A percentile compares a stretch with the other conserved stretches of the same genome.
Conservation (phyloP, 1,139 yeast genomes). For the Suhomyces panamericanus region DNA sequence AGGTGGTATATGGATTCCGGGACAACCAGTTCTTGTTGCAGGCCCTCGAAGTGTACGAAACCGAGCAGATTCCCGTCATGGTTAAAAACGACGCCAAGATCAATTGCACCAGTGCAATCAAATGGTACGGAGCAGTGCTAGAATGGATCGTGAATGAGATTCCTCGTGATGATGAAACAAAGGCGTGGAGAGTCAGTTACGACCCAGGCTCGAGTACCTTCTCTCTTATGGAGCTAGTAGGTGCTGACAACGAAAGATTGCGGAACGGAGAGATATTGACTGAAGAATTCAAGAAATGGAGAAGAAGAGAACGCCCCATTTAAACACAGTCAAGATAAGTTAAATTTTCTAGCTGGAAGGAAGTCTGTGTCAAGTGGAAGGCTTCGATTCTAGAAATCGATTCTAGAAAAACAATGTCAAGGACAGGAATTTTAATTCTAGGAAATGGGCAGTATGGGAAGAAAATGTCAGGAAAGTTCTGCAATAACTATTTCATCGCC, state of each 20-base stretch:
- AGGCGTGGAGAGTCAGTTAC: slow-evolving; percentile 34
- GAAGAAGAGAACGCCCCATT: too few species aligned
- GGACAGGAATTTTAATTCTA: too few species aligned
- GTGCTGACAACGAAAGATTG: slow-evolving; percentile 28
- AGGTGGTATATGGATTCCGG: slow-evolving; percentile 81
- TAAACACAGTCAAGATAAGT: too few species aligned
- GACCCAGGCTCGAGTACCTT: slow-evolving; percentile 37
- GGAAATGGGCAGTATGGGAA: too few species aligned
- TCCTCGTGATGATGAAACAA: slow-evolving; percentile 45
- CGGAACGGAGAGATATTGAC: slow-evolving; percentile 47
- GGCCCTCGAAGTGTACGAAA: slow-evolving; percentile 70
- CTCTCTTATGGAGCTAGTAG: slow-evolving; percentile 29
- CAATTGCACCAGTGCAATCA: slow-evolving; percentile 74
- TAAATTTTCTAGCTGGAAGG: neutral
- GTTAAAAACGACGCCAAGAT: slow-evolving; percentile 46
- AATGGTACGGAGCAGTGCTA: slow-evolving; percentile 81
- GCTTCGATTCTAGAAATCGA: too few species aligned
- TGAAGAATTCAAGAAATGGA: slow-evolving; percentile 63
- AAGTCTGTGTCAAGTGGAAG: too few species aligned
- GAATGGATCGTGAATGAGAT: slow-evolving; percentile 69
- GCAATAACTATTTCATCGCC: too few species aligned
- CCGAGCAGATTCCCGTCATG: slow-evolving; percentile 73
- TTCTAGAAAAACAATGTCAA: too few species aligned
- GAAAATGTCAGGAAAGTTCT: too few species aligned
- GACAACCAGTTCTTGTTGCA: slow-evolving; percentile 65